phyloP scores from a whole-genome alignment of 2,329 filamentous ascomycete genomes.

The Trichoderma sp. region DNA sequence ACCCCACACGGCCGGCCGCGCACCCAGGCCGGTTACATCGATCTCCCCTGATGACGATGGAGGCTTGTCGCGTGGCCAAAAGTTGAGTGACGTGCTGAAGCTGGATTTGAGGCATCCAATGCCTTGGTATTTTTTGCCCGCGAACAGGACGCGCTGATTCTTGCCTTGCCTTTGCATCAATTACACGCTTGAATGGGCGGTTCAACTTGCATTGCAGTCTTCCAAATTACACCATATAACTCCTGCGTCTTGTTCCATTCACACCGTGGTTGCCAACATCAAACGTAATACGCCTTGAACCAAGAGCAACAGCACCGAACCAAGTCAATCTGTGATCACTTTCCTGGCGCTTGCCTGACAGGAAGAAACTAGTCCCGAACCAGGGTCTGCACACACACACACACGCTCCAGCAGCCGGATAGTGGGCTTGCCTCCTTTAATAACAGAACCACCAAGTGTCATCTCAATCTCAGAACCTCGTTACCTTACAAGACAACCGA shows the following conservation, averaged over 20 bases:
- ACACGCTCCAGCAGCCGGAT: background rate
- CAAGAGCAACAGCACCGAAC: too few species aligned
- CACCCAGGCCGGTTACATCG: conserved; percentile 14
- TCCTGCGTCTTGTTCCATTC: too few species aligned
- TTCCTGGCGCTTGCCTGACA: too few species aligned
- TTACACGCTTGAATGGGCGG: background rate
- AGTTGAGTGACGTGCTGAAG: conserved; percentile 25
- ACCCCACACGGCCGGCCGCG: background rate
- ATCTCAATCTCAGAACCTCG: conserved; percentile 13
- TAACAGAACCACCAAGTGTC: conserved; percentile 1
- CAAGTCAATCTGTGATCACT: too few species aligned
- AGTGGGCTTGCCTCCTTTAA: conserved; percentile 25
- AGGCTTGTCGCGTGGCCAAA: conserved; percentile 28
- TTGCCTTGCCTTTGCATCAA: background rate
- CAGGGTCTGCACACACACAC: conserved; percentile 14
- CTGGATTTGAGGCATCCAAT: background rate
- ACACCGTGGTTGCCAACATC: too few species aligned
- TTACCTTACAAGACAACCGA: background rate
- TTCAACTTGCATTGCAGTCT: too few species aligned
- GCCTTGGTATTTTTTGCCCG: background rate
- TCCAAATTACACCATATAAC: too few species aligned
- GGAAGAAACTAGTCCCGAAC: conserved; percentile 7
- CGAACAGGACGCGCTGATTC: too few species aligned
- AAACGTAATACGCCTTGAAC: too few species aligned
- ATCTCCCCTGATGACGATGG: conserved; percentile 28